phyloP scores from a whole-genome alignment of 306 rosid species.

The Begonia masoniana region DNA sequence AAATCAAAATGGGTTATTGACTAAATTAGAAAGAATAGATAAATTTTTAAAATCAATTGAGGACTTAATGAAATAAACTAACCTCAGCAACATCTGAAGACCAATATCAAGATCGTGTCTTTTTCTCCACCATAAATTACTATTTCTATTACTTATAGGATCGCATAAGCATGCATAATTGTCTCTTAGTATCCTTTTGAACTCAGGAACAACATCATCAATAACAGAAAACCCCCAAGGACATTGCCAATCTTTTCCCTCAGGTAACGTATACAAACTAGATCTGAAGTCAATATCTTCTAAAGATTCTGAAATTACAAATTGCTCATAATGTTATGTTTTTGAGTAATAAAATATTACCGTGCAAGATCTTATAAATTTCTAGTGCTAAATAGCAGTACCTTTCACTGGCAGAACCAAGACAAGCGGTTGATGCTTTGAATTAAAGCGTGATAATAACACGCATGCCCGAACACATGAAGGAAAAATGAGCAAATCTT shows the following conservation, averaged over 20 bases:
- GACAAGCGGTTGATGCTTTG: slow-evolving; percentile 50
- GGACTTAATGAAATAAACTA: slow-evolving; percentile 4
- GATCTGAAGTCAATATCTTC: slow-evolving; percentile 24
- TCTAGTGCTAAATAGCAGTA: slow-evolving; percentile 15
- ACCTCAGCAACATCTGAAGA: slow-evolving; percentile 63
- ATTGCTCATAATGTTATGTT: slow-evolving; percentile 3
- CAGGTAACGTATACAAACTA: slow-evolving; percentile 14
- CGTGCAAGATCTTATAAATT: slow-evolving; percentile 1
- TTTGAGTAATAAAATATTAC: neutral
- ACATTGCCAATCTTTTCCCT: slow-evolving; percentile 44
- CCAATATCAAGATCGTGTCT: slow-evolving; percentile 62
- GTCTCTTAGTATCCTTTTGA: slow-evolving; percentile 60
- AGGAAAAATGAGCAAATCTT: slow-evolving; percentile 38
- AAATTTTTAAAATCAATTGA: no score
- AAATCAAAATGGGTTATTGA: neutral
- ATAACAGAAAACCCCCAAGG: slow-evolving; percentile 79
- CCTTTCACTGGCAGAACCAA: slow-evolving; percentile 67
- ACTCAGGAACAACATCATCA: slow-evolving; percentile 74
- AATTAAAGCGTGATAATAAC: slow-evolving; percentile 53
- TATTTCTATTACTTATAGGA: no score
- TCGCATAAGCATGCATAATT: no score
- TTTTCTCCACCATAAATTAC: slow-evolving; percentile 76
- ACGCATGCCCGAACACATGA: slow-evolving; percentile 53
- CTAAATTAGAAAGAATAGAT: no score
- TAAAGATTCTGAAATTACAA: slow-evolving; percentile 16